These are phyloP conservation scores for Telfairia occidentalis DNA, from an alignment of 331 rosid genomes.

Conservation along the genomic window DNA sequence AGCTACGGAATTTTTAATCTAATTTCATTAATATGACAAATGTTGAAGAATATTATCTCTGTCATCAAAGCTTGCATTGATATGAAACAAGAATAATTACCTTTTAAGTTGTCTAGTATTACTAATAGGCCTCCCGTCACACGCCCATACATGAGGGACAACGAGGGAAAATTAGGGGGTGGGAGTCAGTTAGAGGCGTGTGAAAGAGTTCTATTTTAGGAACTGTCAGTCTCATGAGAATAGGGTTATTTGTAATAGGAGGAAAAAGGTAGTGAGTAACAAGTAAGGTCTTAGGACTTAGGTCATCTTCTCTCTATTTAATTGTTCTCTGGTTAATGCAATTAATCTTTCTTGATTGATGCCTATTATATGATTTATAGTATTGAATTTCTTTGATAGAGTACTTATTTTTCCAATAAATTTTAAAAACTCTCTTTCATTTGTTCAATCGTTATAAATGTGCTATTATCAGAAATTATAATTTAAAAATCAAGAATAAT, in stretches of 20 bases:
- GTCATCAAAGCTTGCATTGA: not conserved
- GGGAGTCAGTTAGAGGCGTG: not conserved
- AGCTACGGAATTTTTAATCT: too few species aligned
- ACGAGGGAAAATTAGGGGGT: not conserved
- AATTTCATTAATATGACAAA: not conserved
- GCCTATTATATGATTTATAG: not conserved
- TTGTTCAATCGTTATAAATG: not conserved
- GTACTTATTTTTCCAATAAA: not conserved
- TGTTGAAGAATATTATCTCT: not conserved
- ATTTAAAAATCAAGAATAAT: too few species aligned
- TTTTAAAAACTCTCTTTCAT: not conserved
- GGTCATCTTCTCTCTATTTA: not conserved
- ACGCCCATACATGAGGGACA: not conserved
- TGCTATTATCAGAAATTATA: too few species aligned
- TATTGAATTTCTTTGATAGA: not conserved
- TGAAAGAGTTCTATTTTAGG: not conserved
- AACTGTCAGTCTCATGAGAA: not conserved
- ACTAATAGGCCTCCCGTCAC: not conserved
- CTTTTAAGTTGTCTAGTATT: not conserved
- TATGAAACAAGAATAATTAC: not conserved
- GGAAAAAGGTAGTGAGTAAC: not conserved
- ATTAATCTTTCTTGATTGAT: not conserved
- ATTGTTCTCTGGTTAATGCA: not conserved
- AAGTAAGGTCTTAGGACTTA: not conserved
- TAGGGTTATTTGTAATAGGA: not conserved